phyloP scores from a whole-genome alignment of 2,329 filamentous ascomycete genomes.

The Leptosphaerulina australis region DNA sequence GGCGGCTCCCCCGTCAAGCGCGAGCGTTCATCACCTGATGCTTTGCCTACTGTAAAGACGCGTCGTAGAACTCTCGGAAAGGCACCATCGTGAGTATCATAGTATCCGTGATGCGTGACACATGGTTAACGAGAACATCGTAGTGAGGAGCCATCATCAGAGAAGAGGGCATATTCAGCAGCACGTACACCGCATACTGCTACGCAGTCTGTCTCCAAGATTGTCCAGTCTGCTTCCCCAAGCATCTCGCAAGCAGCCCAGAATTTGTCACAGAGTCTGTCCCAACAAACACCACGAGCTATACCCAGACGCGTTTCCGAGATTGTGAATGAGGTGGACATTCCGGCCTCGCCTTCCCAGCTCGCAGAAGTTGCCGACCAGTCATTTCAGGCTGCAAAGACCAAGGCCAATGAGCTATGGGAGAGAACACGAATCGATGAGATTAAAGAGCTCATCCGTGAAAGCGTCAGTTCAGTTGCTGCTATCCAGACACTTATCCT shows the following conservation, averaged over 20 bases:
- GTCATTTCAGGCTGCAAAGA: constrained; percentile 73
- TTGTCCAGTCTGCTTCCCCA: constrained; percentile 7
- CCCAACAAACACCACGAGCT: constrained; percentile 41
- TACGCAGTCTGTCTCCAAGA: constrained; percentile 36
- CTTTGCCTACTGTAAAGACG: constrained; percentile 40
- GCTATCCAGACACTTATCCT: constrained; percentile 44
- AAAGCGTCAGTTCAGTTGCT: constrained; percentile 72
- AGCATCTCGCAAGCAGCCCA: constrained; percentile 6
- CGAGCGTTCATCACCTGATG: constrained; percentile 48
- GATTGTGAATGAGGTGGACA: constrained; percentile 56
- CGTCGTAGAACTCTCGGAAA: constrained; percentile 46
- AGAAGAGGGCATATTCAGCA: constrained; percentile 38
- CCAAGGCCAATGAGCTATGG: constrained; percentile 68
- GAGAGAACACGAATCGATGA: constrained; percentile 70
- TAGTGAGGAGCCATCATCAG: constrained; percentile 53
- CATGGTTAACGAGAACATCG: constrained; percentile 33
- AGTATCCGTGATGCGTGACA: constrained; percentile 33
- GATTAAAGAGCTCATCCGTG: constrained; percentile 68
- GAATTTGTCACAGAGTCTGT: constrained; percentile 7
- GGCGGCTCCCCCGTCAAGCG: constrained; percentile 60
- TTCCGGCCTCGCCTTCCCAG: constrained; percentile 76
- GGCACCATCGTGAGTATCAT: constrained; percentile 37
- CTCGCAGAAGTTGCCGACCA: constrained; percentile 64
- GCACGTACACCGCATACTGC: constrained; percentile 13
- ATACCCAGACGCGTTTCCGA: constrained; percentile 61